A percentile compares a stretch with the other conserved stretches of the same genome.
phyloP scores from a whole-genome alignment of 2,329 filamentous ascomycete species.

The Diaporthe velutina region DNA sequence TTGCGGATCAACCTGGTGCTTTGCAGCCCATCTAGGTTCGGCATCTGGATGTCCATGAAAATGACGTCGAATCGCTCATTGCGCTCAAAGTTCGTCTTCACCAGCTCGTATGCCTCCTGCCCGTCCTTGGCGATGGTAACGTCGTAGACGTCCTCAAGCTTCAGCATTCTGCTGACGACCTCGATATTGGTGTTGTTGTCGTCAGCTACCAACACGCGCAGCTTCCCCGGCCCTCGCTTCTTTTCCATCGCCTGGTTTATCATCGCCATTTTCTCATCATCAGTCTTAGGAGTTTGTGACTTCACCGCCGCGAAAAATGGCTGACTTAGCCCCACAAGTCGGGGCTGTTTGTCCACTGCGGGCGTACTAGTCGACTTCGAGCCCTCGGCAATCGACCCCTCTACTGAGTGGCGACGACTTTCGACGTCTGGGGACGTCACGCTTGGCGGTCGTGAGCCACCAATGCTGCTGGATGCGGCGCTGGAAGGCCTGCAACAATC shows the following conservation, averaged over 20 bases:
- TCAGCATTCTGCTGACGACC: constrained; percentile 73
- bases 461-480: constrained; percentile 66
- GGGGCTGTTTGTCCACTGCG: constrained; percentile 77
- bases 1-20: constrained; percentile 87
- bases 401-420: constrained; percentile 47
- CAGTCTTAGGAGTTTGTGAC: constrained; percentile 50
- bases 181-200: constrained; percentile 71
- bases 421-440: constrained; percentile 58
- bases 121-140: constrained; percentile 89
- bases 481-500: constrained; percentile 59
- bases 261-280: constrained; percentile 73
- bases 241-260: constrained; percentile 75
- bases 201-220: constrained; percentile 89
- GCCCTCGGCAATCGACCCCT: constrained; percentile 42
- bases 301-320: constrained; percentile 78
- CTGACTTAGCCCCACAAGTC: constrained; percentile 84
- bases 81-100: constrained; percentile 84
- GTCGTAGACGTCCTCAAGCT: constrained; percentile 85
- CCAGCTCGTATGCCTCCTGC: constrained; percentile 88
- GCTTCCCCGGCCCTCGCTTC: constrained; percentile 71
- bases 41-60: constrained; percentile 98
- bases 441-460: constrained; percentile 61
- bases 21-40: constrained; percentile 89
- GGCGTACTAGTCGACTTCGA: constrained; percentile 54
- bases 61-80: constrained; percentile 85